Percentiles rank a stretch among this genome's conserved stretches.
Evolutionary conservation across 257 asterid species (phyloP).

Genomic region (Plectranthus barbatus): DNA sequence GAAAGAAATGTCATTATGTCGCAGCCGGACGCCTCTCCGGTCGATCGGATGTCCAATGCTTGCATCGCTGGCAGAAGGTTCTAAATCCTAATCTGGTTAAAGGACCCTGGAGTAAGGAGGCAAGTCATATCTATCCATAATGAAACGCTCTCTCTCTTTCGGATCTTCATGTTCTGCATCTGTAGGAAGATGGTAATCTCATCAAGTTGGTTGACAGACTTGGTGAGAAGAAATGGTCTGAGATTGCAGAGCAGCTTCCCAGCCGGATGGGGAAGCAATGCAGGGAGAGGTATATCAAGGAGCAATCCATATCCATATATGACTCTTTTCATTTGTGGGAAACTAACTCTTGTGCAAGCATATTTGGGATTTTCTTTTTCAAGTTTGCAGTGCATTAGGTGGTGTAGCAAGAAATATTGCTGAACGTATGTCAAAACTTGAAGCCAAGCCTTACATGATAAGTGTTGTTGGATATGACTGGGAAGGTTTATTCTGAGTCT

Average conservation of each 20-base stretch:
- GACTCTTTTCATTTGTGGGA: no score
- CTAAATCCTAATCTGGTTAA: slow-evolving; percentile 38
- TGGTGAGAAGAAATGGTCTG: no score
- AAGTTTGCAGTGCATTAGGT: slow-evolving; percentile 66
- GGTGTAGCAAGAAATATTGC: slow-evolving; percentile 97
- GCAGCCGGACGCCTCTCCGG: slow-evolving; percentile 39
- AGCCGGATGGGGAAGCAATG: no score
- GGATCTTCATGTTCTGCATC: background rate
- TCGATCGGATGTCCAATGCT: slow-evolving; percentile 48
- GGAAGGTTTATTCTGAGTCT: slow-evolving; percentile 51
- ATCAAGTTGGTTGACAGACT: slow-evolving; percentile 32
- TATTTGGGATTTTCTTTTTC: slow-evolving; percentile 18
- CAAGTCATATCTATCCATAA: no score
- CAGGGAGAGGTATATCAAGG: no score
- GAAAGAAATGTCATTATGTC: background rate
- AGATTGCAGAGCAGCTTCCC: no score
- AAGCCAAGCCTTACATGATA: slow-evolving; percentile 75
- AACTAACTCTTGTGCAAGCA: background rate
- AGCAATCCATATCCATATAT: no score
- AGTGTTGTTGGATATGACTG: slow-evolving; percentile 80
- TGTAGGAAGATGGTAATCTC: slow-evolving; percentile 48
- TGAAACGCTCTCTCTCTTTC: no score
- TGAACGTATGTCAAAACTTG: slow-evolving; percentile 92
- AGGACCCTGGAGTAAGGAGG: slow-evolving; percentile 54
- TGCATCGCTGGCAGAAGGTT: slow-evolving; percentile 60